Evolutionary conservation across 2,329 filamentous ascomycete genomes (phyloP), one percentile per base, ranked within the genome.

Genomic region (Fusarium odoratissimum): DNA sequence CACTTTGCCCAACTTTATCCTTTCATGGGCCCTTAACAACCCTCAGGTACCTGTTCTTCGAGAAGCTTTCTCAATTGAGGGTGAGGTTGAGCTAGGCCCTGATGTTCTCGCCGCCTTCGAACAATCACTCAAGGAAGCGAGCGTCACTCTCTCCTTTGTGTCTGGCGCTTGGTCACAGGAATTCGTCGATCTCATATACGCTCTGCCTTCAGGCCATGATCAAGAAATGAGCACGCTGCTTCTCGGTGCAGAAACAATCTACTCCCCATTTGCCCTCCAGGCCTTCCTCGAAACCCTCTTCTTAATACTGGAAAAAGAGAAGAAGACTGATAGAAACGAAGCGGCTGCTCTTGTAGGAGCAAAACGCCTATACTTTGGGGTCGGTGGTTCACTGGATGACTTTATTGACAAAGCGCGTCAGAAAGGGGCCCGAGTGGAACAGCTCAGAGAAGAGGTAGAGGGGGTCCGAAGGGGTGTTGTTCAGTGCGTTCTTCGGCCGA

Each of bases 281-380:
- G 87, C 90, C 1, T 96, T 95, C 78, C 89, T 91, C 2, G 88
- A 92, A 42, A 90, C 91, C 8, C 83, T 95, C 17, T 86, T 92
- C 45, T 83, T 83, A 8, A 82, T 93, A 21, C 82, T 95, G 48
- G 78, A 84, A 25, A 81, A 82, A 55, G 85, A 90, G 55, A 62
- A 68, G 38, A 38, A 54, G 8, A 61, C 64, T 4, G 73, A 78
- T 5, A 78, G 78, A 7, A 84, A 85, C 56, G 82, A 84, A 57
- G 89, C 90, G 0, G 88, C 87, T 54, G 90, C 91, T 3, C 83
- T 94, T 25, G 87, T 95, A 9, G 93, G 89, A 6, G 93, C 93
- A 2, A 96, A 96, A 83, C 89, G 90, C 72, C 86, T 95, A 16
- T 96, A 96, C 81, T 96, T 96, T 81, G 93, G 93, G 6, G 93